Conservation (phyloP, 148 eudicot genomes). For the Camellia japonica region DNA sequence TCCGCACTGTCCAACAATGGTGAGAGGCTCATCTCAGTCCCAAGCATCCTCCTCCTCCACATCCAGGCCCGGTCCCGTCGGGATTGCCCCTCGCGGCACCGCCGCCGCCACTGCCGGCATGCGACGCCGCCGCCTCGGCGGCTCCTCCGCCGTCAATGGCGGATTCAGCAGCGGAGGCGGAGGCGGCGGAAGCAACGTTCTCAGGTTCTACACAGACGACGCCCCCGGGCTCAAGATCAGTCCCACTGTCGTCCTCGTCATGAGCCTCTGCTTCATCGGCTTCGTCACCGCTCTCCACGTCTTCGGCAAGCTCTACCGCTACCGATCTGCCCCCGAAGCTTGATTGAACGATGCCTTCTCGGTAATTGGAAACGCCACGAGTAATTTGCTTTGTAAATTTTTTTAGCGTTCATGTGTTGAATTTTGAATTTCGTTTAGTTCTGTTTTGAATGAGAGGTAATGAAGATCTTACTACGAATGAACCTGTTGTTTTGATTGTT, state of each 20-base stretch:
- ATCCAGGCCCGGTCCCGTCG: slow-evolving; percentile 42
- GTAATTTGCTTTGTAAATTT: background rate
- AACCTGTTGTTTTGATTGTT: background rate
- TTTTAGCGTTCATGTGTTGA: background rate
- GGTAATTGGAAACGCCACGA: slow-evolving; percentile 3
- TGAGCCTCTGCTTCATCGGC: slow-evolving; percentile 71
- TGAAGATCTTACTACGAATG: background rate
- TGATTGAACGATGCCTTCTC: background rate
- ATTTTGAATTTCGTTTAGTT: background rate
- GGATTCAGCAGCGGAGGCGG: slow-evolving; percentile 13
- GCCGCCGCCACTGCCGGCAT: slow-evolving; percentile 63
- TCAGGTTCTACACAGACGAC: slow-evolving; percentile 66
- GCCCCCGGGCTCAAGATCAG: slow-evolving; percentile 68
- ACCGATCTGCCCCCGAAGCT: slow-evolving; percentile 33
- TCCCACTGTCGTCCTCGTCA: slow-evolving; percentile 61
- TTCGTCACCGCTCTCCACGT: slow-evolving; percentile 72
- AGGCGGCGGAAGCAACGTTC: slow-evolving; percentile 43
- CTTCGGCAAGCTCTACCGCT: slow-evolving; percentile 64
- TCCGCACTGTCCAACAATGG: slow-evolving; percentile 24
- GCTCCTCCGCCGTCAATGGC: slow-evolving; percentile 12
- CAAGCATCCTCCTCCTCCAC: slow-evolving; percentile 32
- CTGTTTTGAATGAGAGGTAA: background rate
- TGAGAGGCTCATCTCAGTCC: slow-evolving; percentile 45
- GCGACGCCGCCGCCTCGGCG: slow-evolving; percentile 44
- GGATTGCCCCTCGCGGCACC: slow-evolving; percentile 53